These are phyloP conservation scores for Cavenderia fasciculata DNA, from an alignment of 78 protist species.

Conservation along the genomic window DNA sequence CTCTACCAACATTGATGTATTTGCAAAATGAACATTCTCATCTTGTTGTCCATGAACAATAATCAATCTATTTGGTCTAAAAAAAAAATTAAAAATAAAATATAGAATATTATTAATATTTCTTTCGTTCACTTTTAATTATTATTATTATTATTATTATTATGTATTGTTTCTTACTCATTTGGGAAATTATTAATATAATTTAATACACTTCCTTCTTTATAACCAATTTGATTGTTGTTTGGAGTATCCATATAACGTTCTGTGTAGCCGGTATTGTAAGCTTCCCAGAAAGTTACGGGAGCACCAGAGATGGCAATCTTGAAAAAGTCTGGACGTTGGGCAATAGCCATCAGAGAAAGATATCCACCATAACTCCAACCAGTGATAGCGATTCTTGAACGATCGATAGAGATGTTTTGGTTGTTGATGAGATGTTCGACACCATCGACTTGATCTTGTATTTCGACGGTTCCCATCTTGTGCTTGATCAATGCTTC, in stretches of 20 bases:
- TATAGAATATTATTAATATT: background rate
- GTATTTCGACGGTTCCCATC: slow-evolving; percentile 89
- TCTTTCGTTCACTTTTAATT: background rate
- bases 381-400: slow-evolving; percentile 88
- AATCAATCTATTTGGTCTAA: slow-evolving; percentile 69
- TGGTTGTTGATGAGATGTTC: background rate
- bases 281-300: slow-evolving; percentile 93
- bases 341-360: slow-evolving; percentile 84
- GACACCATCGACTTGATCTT: slow-evolving; percentile 83
- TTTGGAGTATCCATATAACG: slow-evolving; percentile 91
- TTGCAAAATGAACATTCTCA: slow-evolving; percentile 95
- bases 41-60: slow-evolving; percentile 91
- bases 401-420: slow-evolving; percentile 55
- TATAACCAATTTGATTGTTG: slow-evolving; percentile 77
- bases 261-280: slow-evolving; percentile 96
- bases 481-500: background rate
- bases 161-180: background rate
- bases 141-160: background rate
- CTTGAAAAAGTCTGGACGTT: slow-evolving; percentile 88
- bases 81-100: no score
- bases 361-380: slow-evolving; percentile 96
- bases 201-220: slow-evolving; percentile 22
- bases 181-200: slow-evolving; percentile 54
- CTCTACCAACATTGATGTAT: slow-evolving; percentile 85
- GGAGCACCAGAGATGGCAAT: slow-evolving; percentile 95